phyloP scores from a whole-genome alignment of 345 rosid species.

The Pistacia vera region DNA sequence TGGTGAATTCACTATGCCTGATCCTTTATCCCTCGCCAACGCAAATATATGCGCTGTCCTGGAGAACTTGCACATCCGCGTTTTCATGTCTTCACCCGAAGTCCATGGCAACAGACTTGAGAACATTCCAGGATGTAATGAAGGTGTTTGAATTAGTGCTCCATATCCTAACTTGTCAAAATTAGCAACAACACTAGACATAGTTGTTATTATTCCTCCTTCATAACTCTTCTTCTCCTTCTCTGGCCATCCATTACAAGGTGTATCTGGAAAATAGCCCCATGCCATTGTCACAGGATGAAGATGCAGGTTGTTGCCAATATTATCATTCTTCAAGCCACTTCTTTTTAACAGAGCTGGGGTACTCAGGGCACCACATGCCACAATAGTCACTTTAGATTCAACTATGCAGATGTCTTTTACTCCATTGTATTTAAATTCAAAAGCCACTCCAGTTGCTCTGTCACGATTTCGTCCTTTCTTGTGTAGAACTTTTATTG shows the following conservation, averaged over 20 bases:
- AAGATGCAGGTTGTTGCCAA: conserved; percentile 69
- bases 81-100: conserved; percentile 63
- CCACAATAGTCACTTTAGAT: conserved; percentile 61
- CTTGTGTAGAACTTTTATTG: conserved; percentile 48
- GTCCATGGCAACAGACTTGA: conserved; percentile 72
- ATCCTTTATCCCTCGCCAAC: conserved; percentile 70
- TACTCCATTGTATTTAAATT: conserved; percentile 33
- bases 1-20: conserved; percentile 48
- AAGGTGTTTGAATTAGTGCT: conserved; percentile 71
- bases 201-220: conserved; percentile 87
- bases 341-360: conserved; percentile 59
- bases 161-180: conserved; percentile 52
- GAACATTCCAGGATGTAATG: conserved; percentile 86
- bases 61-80: conserved; percentile 61
- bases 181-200: conserved; percentile 54
- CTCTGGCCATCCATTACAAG: conserved; percentile 40
- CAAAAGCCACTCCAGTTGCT: conserved; percentile 63
- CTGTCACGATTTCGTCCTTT: conserved; percentile 30
- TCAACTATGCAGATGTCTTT: conserved; percentile 54
- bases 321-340: conserved; percentile 62
- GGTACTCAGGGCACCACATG: conserved; percentile 77
- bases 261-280: conserved; percentile 69
- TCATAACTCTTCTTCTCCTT: conserved; percentile 62
- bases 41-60: conserved; percentile 71
- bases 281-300: conserved; percentile 91